Conservation (phyloP, 805 yeast genomes). For the Hanseniaspora occidentalis region DNA sequence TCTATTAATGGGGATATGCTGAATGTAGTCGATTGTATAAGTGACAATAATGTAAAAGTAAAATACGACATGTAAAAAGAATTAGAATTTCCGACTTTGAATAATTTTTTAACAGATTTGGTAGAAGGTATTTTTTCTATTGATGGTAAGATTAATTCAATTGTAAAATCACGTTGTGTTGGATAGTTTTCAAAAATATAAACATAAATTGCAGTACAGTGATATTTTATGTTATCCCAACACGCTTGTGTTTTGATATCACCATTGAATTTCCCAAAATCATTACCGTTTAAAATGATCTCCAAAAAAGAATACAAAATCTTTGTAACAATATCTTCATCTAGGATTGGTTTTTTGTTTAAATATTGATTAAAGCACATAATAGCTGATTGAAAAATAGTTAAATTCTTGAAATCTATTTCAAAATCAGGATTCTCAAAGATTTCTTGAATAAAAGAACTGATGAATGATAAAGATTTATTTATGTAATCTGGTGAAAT, state of each 20-base stretch:
- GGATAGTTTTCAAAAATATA: slow-evolving; percentile 29
- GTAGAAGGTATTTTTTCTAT: slow-evolving; percentile 37
- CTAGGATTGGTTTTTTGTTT: slow-evolving; percentile 17
- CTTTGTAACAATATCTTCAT: slow-evolving; percentile 44
- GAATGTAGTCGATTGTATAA: slow-evolving; percentile 13
- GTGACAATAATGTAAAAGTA: slow-evolving; percentile 15
- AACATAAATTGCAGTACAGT: slow-evolving; percentile 18
- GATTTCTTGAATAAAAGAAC: background rate
- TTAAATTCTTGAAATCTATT: slow-evolving; percentile 13
- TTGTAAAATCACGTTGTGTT: slow-evolving; percentile 46
- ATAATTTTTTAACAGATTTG: slow-evolving; percentile 23
- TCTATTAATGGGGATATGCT: background rate
- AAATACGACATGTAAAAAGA: slow-evolving; percentile 17
- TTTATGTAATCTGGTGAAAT: background rate
- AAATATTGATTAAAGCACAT: slow-evolving; percentile 31
- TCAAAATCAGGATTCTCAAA: background rate
- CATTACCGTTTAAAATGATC: slow-evolving; percentile 13
- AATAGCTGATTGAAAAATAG: slow-evolving; percentile 25
- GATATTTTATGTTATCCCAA: slow-evolving; percentile 14
- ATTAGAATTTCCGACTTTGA: slow-evolving; percentile 8
- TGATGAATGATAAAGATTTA: background rate
- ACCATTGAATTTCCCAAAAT: background rate
- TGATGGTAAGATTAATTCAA: slow-evolving; percentile 45
- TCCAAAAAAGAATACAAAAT: slow-evolving; percentile 38
- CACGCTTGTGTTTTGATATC: slow-evolving; percentile 9